These are phyloP conservation scores for Apiotrichum veenhuisii DNA, from an alignment of 1,284 basidiomycete species.

Conservation along the genomic window DNA sequence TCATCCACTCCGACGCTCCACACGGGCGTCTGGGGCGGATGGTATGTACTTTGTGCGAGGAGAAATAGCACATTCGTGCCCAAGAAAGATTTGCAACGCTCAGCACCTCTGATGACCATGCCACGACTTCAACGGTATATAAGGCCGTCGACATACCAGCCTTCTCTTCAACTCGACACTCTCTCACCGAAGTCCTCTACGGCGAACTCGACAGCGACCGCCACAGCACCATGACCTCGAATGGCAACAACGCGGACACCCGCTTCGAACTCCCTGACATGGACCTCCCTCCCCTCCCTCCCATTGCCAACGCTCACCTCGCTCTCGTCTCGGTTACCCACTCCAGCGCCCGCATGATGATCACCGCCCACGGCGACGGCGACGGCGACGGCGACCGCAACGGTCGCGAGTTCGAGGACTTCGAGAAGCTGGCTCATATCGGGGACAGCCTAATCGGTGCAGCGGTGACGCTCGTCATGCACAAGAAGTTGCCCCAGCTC, in stretches of 20 bases:
- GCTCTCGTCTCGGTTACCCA: constrained; percentile 27
- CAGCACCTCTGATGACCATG: too few relatives aligned
- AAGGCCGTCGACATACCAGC: too few relatives aligned
- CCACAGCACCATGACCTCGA: too few relatives aligned
- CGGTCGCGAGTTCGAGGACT: constrained; percentile 14
- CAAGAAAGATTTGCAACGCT: too few relatives aligned
- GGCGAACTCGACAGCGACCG: too few relatives aligned
- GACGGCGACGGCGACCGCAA: not conserved
- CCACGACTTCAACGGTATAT: too few relatives aligned
- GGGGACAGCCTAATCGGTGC: constrained; percentile 34
- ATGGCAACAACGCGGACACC: not conserved
- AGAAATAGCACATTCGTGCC: too few relatives aligned
- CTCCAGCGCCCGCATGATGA: constrained; percentile 6
- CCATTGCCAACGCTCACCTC: constrained; percentile 25
- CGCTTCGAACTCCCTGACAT: not conserved
- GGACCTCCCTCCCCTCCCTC: constrained; percentile 29
- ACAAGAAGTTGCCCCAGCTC: constrained; percentile 35
- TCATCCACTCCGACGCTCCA: too few relatives aligned
- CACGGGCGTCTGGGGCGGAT: too few relatives aligned
- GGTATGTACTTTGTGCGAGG: too few relatives aligned
- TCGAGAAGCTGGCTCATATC: constrained; percentile 45
- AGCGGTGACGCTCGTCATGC: constrained; percentile 30
- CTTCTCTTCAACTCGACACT: too few relatives aligned
- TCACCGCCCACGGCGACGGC: not conserved
- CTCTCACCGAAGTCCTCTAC: too few relatives aligned